Percentiles rank a stretch among this genome's conserved stretches.
These are phyloP conservation scores for Paramecium primaurelia DNA, from an alignment of 73 alveolate genomes.

Conservation along the genomic window DNA sequence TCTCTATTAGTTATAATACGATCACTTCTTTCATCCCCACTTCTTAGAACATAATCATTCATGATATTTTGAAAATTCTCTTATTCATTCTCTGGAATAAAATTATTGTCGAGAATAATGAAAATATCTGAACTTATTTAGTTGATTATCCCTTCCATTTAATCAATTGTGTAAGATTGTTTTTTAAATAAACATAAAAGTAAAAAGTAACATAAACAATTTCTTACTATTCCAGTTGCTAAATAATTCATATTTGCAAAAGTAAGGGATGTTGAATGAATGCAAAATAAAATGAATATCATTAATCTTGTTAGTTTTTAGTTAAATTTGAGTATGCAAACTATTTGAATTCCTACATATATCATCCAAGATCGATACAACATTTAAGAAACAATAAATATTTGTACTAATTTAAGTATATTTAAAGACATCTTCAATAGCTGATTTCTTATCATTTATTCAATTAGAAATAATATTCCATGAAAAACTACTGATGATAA, in stretches of 20 bases:
- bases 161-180: background rate
- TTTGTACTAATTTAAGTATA: background rate
- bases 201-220: background rate
- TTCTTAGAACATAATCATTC: background rate
- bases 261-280: background rate
- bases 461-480: background rate
- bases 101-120: background rate
- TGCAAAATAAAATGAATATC: background rate
- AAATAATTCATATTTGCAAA: background rate
- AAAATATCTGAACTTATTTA: background rate
- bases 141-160: background rate
- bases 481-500: background rate
- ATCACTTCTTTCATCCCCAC: background rate
- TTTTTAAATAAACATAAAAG: background rate
- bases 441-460: background rate
- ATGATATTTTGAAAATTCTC: background rate
- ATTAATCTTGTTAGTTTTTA: background rate
- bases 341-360: background rate
- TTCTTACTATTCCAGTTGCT: background rate
- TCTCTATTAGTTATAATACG: background rate
- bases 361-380: background rate
- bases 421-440: background rate
- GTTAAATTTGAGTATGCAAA: background rate
- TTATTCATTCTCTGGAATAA: background rate
- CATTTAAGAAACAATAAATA: background rate